Evolutionary conservation across 2,329 filamentous ascomycete species (phyloP), one percentile per base, ranked within the genome.

Genomic region (Microsporum canis): DNA sequence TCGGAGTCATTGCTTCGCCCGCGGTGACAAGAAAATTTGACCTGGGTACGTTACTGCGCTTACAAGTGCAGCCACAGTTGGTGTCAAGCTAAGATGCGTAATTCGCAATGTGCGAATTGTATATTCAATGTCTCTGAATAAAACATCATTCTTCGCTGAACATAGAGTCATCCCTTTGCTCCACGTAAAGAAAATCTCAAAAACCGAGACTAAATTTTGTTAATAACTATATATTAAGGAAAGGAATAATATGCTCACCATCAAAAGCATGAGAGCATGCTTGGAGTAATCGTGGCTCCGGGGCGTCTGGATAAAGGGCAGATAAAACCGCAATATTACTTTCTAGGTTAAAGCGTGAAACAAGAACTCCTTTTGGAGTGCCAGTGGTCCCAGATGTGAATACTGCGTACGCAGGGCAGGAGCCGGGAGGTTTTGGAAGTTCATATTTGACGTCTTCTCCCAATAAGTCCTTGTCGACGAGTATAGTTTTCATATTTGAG

Each of bases 171-270:
- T 89, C 3, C 89, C 89, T 38, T 80, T 80, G 55, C 82, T 82
- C 87, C 90, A 95, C 0, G 89, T 79, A 67, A 89, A 95, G 71
- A 95, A 92, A 12, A 95, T 91, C 68, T 95, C 91, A 69, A 95
- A 95, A 0, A 95, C 88, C 0, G 89, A 95, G 1, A 95, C 85
- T 75, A 58, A 39, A 5, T n/a, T 34, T n/a, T 23, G 51, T 70
- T 58, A 72, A 63, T n/a, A 61, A 49, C 27, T 38, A 8, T 36
- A 34, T 34, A 6, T 8, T 5, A 34, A 2, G 17, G 5, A 1
- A 60, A 31, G 34, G 29, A 12, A 55, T 43, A n/a, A 38, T 7
- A 49, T 17, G 67, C 69, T 64, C 38, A 75, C 73, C 81, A 68
- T 95, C 89, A 69, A 95, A 95, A 0, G 87, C 87, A 68, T 91